Conservation (phyloP, 257 asterid species). For the Solanum gandarillasii region DNA sequence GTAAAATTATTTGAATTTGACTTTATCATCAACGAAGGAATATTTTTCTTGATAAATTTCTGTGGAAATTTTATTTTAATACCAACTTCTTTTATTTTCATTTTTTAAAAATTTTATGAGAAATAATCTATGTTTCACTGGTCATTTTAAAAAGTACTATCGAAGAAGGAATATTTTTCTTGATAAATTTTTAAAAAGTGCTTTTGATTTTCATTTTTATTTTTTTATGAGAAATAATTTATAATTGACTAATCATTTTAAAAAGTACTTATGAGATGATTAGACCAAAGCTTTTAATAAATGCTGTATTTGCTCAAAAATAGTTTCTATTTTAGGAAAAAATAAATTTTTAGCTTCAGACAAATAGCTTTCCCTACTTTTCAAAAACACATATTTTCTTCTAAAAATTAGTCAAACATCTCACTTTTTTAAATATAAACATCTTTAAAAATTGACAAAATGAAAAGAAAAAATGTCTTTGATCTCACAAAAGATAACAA, state of each 20-base stretch:
- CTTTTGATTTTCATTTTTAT: too few species aligned
- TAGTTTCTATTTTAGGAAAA: background rate
- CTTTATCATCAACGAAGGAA: background rate
- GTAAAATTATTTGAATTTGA: background rate
- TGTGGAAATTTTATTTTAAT: too few species aligned
- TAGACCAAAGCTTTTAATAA: background rate
- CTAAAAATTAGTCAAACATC: background rate
- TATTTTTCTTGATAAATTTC: too few species aligned
- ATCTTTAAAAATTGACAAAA: too few species aligned
- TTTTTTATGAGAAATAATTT: background rate
- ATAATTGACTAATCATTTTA: background rate
- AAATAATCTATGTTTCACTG: too few species aligned
- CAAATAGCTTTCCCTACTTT: background rate
- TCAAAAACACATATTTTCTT: background rate
- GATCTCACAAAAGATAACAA: background rate
- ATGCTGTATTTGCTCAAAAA: background rate
- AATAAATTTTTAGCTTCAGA: background rate
- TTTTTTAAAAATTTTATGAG: accelerated
- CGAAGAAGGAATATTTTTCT: too few species aligned
- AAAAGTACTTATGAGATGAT: background rate
- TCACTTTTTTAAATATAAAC: background rate
- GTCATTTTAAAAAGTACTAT: background rate
- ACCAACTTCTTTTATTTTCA: too few species aligned
- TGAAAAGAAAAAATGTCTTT: background rate
- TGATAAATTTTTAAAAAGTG: too few species aligned